Conservation (phyloP, 139 green algal genomes). For the Eudorina sp. region DNA sequence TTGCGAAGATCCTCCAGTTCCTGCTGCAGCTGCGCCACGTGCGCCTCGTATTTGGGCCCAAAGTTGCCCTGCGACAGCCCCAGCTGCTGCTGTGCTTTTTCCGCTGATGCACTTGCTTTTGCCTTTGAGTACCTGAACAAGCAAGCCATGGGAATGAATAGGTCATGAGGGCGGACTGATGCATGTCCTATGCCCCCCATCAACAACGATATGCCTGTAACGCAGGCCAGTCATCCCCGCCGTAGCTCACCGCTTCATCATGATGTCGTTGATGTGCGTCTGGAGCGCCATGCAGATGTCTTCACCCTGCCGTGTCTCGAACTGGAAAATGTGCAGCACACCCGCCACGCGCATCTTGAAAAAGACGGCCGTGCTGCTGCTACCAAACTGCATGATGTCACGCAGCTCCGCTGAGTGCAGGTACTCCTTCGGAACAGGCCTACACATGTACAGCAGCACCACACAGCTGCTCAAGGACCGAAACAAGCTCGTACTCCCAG, state of each 20-base stretch:
- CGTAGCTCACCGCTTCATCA: slow-evolving; percentile 83
- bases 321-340: slow-evolving; percentile 98
- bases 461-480: no score
- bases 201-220: no score
- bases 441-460: no score
- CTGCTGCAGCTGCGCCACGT: slow-evolving; percentile 85
- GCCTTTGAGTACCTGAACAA: slow-evolving; percentile 57
- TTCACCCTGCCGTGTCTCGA: slow-evolving; percentile 95
- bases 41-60: slow-evolving; percentile 91
- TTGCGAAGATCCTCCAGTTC: slow-evolving; percentile 81
- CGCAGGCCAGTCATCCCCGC: no score
- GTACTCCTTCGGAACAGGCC: slow-evolving; percentile 97
- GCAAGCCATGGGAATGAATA: no score
- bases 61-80: slow-evolving; percentile 74
- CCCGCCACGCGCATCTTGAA: slow-evolving; percentile 99
- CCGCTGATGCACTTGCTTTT: slow-evolving; percentile 16
- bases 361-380: slow-evolving; percentile 90
- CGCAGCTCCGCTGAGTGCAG: slow-evolving; percentile 95
- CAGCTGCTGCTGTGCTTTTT: slow-evolving; percentile 48
- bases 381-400: slow-evolving; percentile 98
- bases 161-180: no score
- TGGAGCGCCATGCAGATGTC: slow-evolving; percentile 99
- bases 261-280: slow-evolving; percentile 99
- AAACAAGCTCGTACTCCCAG: no score
- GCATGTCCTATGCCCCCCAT: no score